Evolutionary conservation across 768 basidiomycete species (phyloP), one percentile per base, ranked within the genome.

Genomic region (Xerocomellus amylosporus): DNA sequence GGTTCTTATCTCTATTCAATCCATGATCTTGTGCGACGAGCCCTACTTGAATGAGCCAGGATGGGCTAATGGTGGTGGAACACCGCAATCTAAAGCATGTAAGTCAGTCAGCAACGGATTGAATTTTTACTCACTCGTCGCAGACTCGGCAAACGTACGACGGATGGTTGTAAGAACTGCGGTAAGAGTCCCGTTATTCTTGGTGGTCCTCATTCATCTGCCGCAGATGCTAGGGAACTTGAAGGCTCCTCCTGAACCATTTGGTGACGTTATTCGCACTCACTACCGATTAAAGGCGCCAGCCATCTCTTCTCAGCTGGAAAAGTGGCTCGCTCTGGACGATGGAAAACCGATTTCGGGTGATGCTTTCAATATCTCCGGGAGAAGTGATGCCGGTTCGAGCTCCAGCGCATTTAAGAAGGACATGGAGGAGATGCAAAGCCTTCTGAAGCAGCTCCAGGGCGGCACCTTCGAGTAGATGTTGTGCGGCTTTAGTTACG

Each of bases 31-130:
- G 24, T 94, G 90, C 58, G 95, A 96, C 19, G 94, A 88, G 54
- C 86, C 95, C 9, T 96, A 94, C 68, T 71, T 93, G 56, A 96
- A 96, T 60, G 94, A 98, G 68, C 94, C 94, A 19, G 93, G 88
- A 24, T 91, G 90, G 90, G 86, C 90, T 20, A 73, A 72, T 39
- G 80, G 82, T 53, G 83, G 78, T 15, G 92, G 92, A 26, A 88
- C 85, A 24, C 79, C 88, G 2, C 80, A 83, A 59, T 93, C 92
- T 31, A 78, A 77, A 62, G 84, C 87, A 44, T 94, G 91, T 93
- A 70, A 71, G 83, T 70, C 22, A 22, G 40, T 20, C 31, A 17
- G 31, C 36, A 15, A 39, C 30, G 49, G 24, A 15, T 14, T 8
- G 38, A 45, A 0, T 24, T n/a, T 52, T 37, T 49, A 22, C 59